Base-by-base conservation (phyloP, 345 rosid genomes). In the Eucalyptus sp. region DNA sequence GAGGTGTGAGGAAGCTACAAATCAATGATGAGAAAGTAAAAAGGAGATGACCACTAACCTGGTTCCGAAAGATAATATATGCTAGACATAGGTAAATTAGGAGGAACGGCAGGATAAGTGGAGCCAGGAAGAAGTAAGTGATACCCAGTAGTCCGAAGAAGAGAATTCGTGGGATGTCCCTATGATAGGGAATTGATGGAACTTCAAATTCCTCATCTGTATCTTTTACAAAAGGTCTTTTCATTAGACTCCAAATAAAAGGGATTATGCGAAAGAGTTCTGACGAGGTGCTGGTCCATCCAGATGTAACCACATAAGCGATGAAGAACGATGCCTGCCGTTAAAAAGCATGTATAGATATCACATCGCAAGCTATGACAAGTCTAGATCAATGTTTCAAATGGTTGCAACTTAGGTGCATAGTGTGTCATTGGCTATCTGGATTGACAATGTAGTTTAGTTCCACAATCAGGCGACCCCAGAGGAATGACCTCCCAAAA, bases 231-330 rank as follows among this genome's bases (percentile, higher is more conserved):
- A 92, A 95, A 60, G 98, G 96, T 91, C 93, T 93, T 46, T 89
- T 93, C 13, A 93, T 83, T 64, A 93, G 91, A 91, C 94, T 93
- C 89, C 94, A 92, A 86, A 95, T 89, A 89, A 97, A 90, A 48
- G 99, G 98, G 93, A 95, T 89, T 80, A 96, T 91, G 20, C 97
- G 99, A 88, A 96, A 95, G 92, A 97, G 99, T 91, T 97, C 99
- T 4, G 98, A 94, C 52, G 96, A 92, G 88, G 95, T 90, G 92
- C 96, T 94, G 3, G 99, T 96, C 99, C 99, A 97, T 91, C 99
- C 99, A 22, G 99, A 95, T 58, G 99, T 97, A 54, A 97, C 99
- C 13, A 96, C 99, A 89, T 97, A 97, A 50, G 99, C 97, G 68
- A 97, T 92, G 91, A 97, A 96, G 90, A 97, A 97, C 1, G 99